Base-by-base conservation (phyloP, 768 basidiomycete genomes). In the Lepiota venenata region DNA sequence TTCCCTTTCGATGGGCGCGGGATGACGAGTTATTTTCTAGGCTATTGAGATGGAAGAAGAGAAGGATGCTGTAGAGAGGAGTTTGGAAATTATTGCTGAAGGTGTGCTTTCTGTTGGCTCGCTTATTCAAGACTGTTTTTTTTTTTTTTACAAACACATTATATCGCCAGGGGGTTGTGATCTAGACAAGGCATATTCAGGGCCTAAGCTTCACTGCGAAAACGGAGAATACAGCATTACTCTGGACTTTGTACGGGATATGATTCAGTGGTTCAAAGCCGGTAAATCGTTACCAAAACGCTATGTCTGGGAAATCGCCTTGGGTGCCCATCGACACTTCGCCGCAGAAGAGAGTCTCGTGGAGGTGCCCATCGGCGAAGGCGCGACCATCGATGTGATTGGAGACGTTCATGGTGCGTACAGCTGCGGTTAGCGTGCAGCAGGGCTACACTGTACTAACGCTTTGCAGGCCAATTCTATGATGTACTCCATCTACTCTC, bases 31-130 rank as follows among this genome's bases (percentile, higher is more conserved):
- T 11, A 50, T 18, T 18, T 25, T 54, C 15, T 59, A 91, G 90
- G 94, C 94, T 15, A 99, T 99, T 57, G 91, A 93, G 63, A 75
- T 89, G 53, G 94, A 94, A 66, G 95, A 92, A 52, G 93, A 94
- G 65, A 87, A 92, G 65, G 80, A 78, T 47, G 78, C 93, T 0
- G 84, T 87, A 1, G 77, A 83, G 15, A 78, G 89, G 60, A 93
- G 92, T 66, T 64, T 75, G 15, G 85, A 89, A 63, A 91, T 95
- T 43, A 89, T 96, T 53, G 73, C 76, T 1, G 83, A 93, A 76
- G 88, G 89, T 88, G 40, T 51, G 76, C 57, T 44, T 38, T 14
- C 29, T 25, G 20, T 15, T 15, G 5, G 45, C 1, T 29, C 45
- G 47, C 12, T 36, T 29, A n/a, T 37, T 21, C 5, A 16, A 11